Conservation (phyloP, 192 early-diverging fungal genomes). For the Linnemannia hyalina region DNA sequence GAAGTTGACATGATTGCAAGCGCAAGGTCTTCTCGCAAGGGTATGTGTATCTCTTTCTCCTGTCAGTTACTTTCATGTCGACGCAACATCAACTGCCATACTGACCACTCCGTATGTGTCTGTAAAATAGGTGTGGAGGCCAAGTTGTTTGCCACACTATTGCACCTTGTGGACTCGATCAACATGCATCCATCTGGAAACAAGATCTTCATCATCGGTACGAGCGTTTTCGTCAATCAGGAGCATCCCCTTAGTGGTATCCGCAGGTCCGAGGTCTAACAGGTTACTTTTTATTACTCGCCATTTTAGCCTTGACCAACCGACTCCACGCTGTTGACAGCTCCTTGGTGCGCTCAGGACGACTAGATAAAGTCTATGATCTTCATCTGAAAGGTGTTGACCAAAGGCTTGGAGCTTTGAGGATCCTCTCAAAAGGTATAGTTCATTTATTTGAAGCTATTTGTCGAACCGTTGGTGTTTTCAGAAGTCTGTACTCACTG, state of each 20-base stretch:
- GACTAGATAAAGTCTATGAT: conserved; percentile 66
- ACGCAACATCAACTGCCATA: not conserved
- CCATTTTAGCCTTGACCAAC: conserved; percentile 61
- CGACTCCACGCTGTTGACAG: conserved; percentile 64
- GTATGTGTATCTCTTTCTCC: not conserved
- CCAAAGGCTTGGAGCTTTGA: conserved; percentile 57
- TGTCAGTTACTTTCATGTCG: not conserved
- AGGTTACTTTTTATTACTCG: too few relatives aligned
- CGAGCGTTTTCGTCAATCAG: not conserved
- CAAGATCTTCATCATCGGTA: conserved; percentile 65
- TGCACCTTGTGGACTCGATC: conserved; percentile 59
- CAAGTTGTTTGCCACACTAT: conserved; percentile 55
- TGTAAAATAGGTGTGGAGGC: conserved; percentile 57
- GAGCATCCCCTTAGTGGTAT: not conserved
- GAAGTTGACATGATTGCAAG: conserved; percentile 70
- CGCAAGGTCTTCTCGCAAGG: conserved; percentile 47
- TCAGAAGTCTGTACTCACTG: not conserved
- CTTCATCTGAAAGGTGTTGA: conserved; percentile 60
- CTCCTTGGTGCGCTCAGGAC: conserved; percentile 67
- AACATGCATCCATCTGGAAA: conserved; percentile 32
- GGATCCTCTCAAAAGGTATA: conserved; percentile 61
- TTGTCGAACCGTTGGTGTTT: not conserved
- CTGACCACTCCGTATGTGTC: not conserved
- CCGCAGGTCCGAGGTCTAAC: not conserved
- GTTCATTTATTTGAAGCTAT: not conserved